These are phyloP conservation scores for Elsinoe perseae DNA, from an alignment of 2,329 filamentous ascomycete species.

Conservation along the genomic window DNA sequence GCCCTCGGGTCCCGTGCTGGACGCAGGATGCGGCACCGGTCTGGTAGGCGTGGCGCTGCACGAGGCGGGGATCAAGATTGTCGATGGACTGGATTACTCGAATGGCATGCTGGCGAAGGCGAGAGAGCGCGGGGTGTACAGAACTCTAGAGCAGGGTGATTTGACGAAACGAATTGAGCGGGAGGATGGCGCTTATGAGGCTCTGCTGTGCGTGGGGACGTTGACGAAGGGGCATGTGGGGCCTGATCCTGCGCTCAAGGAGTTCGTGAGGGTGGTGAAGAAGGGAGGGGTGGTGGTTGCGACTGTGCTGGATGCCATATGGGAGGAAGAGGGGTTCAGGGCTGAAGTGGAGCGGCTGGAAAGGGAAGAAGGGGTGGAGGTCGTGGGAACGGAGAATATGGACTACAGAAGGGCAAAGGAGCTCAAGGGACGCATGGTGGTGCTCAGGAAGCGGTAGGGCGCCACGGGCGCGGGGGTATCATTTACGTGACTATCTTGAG, in stretches of 20 bases:
- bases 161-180: conserved; percentile 39
- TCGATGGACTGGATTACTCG: conserved; percentile 49
- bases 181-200: conserved; percentile 40
- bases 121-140: conserved; percentile 42
- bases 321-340: conserved; percentile 43
- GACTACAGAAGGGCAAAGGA: conserved; percentile 27
- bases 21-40: conserved; percentile 52
- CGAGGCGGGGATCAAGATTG: conserved; percentile 36
- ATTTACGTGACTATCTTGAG: background rate
- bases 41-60: conserved; percentile 45
- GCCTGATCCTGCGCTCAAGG: conserved; percentile 40
- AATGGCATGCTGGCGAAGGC: conserved; percentile 49
- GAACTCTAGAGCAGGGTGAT: conserved; percentile 39
- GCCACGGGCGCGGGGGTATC: background rate
- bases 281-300: conserved; percentile 43
- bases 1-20: conserved; percentile 36
- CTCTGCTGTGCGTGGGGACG: conserved; percentile 48
- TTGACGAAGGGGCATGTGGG: conserved; percentile 51
- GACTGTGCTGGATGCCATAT: conserved; percentile 46
- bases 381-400: conserved; percentile 28
- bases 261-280: conserved; percentile 45
- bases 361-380: conserved; percentile 30
- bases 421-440: conserved; percentile 22
- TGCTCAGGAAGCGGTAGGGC: conserved; percentile 23
- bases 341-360: conserved; percentile 36